Base-by-base conservation (phyloP, 345 rosid genomes). In the Ceriops tagal region DNA sequence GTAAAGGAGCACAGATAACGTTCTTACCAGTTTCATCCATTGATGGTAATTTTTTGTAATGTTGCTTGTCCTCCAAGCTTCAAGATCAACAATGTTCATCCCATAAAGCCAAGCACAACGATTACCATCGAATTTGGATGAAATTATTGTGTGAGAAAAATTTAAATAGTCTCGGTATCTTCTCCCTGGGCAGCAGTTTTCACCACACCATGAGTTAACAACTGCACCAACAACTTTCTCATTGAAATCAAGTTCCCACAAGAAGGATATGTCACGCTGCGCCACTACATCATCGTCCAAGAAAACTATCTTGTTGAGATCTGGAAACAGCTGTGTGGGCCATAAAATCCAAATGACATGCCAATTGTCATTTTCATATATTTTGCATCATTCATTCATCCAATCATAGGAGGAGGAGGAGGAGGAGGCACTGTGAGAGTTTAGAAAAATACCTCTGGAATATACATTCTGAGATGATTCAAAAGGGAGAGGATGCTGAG, bases 241-340 rank as follows among this genome's bases (percentile, higher is more conserved):
- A 20, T 87, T 77, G 72, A 93, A 96, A 75, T 87, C 85, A 64
- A 81, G 58, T 66, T 84, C 91, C 97, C 96, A 93, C 69, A 93
- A 80, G 35, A 92, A 68, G 61, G 97, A 91, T 69, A 86, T 73
- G 81, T 93, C 97, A 24, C 77, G 97, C 71, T 89, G 98, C 53
- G 91, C 86, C 27, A 91, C 91, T 28, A 91, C 87, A 84, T 93
- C 97, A 76, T 93, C 93, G 21, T 93, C 97, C 86, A 93, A 87
- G 85, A 93, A 85, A 62, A 91, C 89, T 75, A 93, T 79, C 92
- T 82, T 93, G 79, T 84, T 71, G 74, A 93, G 96, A 73, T 88
- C 93, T 62, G 98, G 98, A 83, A 93, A 89, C 71, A 93, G 88
- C 98, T 93, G 98, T 37, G 37, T 53, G 53, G 59, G 60, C 56